phyloP scores from a whole-genome alignment of 179 eudicot species.

The Heliamphora pulchella region DNA sequence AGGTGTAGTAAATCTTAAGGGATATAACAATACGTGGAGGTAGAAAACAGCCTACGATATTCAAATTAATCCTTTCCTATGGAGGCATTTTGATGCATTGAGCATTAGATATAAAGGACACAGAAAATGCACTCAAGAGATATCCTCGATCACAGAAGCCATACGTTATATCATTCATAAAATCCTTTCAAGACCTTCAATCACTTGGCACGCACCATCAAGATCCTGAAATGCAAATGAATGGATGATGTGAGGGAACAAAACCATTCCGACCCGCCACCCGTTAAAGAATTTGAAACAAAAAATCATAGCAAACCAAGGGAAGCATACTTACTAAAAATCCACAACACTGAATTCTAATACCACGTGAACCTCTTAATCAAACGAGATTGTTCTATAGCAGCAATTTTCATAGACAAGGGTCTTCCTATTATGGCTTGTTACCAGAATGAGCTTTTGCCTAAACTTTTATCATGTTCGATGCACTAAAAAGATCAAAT shows the following conservation, averaged over 20 bases:
- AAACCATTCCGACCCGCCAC: not conserved
- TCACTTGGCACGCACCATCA: constrained; percentile 10
- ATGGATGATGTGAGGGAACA: not conserved
- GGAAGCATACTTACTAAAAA: not conserved
- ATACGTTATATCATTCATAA: not conserved
- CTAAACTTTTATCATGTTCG: not conserved
- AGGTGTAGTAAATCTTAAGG: not conserved
- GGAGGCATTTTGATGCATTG: not conserved
- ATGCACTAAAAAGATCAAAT: not conserved
- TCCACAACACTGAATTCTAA: not conserved
- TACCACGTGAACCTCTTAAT: not conserved
- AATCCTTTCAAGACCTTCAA: not conserved
- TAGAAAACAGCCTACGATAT: not conserved
- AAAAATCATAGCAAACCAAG: not conserved
- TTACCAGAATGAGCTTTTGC: not conserved
- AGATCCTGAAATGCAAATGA: constrained; percentile 20
- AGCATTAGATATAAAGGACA: constrained; percentile 8
- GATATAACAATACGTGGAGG: not conserved
- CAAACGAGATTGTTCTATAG: not conserved
- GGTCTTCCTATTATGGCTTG: not conserved
- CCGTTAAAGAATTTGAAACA: not conserved
- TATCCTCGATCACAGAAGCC: constrained; percentile 10
- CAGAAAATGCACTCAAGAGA: not conserved
- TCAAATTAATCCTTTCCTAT: not conserved
- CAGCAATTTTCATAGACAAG: not conserved